Evolutionary conservation across 192 early-diverging fungal genomes (phyloP).

Genomic region (Coemansia sp.): DNA sequence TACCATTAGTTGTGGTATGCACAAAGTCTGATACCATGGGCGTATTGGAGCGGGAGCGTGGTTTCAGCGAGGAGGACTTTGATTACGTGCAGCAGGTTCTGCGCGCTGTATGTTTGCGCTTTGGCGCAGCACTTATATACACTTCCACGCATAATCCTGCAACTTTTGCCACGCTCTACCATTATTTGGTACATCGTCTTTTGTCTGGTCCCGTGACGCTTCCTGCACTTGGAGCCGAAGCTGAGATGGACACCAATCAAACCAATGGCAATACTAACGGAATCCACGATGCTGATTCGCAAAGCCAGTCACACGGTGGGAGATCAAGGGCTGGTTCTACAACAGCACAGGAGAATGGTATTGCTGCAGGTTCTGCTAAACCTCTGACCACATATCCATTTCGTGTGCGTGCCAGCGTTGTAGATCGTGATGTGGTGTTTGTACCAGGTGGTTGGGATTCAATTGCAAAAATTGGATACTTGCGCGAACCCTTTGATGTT

Average conservation of each 20-base stretch:
- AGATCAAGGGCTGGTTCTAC: not conserved
- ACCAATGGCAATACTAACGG: not conserved
- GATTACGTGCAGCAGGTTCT: conserved; percentile 94
- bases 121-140: conserved; percentile 87
- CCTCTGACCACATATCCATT: conserved; percentile 55
- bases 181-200: conserved; percentile 79
- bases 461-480: conserved; percentile 77
- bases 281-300: not conserved
- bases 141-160: conserved; percentile 77
- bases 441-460: conserved; percentile 95
- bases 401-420: conserved; percentile 69
- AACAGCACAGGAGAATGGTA: not conserved
- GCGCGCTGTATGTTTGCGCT: conserved; percentile 87
- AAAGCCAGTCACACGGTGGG: not conserved
- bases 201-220: conserved; percentile 27
- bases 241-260: conserved; percentile 9
- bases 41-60: conserved; percentile 74
- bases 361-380: not conserved
- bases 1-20: conserved; percentile 88
- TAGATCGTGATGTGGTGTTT: conserved; percentile 84
- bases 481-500: conserved; percentile 75
- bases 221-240: conserved; percentile 12
- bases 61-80: conserved; percentile 88
- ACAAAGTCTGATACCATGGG: conserved; percentile 75
- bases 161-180: conserved; percentile 73